These are phyloP conservation scores for Lathyrus oleraceus DNA, from an alignment of 306 rosid species.

Conservation along the genomic window DNA sequence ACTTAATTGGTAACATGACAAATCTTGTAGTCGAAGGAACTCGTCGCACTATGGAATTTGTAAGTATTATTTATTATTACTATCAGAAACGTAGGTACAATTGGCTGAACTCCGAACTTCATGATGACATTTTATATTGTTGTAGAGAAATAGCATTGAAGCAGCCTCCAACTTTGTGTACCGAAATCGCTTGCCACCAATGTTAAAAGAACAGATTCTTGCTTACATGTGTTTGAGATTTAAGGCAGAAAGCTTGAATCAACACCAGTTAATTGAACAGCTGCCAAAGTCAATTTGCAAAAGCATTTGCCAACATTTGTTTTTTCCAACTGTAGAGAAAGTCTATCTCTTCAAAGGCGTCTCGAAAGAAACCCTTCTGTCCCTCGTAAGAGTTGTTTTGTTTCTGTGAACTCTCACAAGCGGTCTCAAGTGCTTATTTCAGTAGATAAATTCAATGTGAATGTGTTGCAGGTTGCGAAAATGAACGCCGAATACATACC, in stretches of 20 bases:
- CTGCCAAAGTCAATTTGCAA: constrained; percentile 83
- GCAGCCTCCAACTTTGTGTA: constrained; percentile 81
- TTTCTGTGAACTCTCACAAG: neutral
- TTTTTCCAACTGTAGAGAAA: constrained; percentile 60
- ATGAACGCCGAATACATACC: constrained; percentile 92
- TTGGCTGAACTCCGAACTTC: neutral
- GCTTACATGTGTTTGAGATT: constrained; percentile 94
- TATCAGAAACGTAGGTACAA: too few species aligned
- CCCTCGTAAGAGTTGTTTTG: constrained; percentile 48
- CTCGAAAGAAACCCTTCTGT: constrained; percentile 61
- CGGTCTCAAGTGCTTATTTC: neutral
- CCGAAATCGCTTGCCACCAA: constrained; percentile 71
- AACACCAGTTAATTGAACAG: constrained; percentile 75
- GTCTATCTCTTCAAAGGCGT: constrained; percentile 80
- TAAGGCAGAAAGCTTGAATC: constrained; percentile 88
- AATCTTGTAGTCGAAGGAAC: constrained; percentile 95
- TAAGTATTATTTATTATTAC: constrained; percentile 34
- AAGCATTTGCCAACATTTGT: constrained; percentile 72
- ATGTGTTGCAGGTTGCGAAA: constrained; percentile 58
- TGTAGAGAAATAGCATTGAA: constrained; percentile 84
- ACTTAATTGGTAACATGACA: constrained; percentile 97
- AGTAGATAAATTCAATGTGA: neutral
- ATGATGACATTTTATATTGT: neutral
- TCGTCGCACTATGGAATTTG: constrained; percentile 95
- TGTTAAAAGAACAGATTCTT: constrained; percentile 71